phyloP scores from a whole-genome alignment of 768 basidiomycete species.

The Leccinum disarticulatum region DNA sequence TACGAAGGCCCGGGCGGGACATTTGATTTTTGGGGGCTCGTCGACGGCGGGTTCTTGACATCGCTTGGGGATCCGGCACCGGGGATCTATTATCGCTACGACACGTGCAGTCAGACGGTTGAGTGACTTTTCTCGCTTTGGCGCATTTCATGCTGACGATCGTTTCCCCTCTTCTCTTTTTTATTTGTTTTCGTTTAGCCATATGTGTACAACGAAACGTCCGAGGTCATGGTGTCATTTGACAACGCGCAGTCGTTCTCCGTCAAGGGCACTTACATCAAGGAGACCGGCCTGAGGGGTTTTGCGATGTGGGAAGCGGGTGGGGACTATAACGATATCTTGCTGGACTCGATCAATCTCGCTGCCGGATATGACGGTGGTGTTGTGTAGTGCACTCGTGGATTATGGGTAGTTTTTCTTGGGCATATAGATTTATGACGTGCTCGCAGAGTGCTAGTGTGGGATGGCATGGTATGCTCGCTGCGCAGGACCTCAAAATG shows the following conservation, averaged over 20 bases:
- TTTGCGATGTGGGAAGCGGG: conserved; percentile 74
- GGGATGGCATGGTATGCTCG: too few relatives aligned
- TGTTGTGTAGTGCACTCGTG: background rate
- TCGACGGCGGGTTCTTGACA: conserved; percentile 55
- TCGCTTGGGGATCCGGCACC: conserved; percentile 23
- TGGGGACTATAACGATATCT: conserved; percentile 57
- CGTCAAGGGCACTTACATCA: conserved; percentile 61
- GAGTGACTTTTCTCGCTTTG: conserved; percentile 19
- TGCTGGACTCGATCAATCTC: conserved; percentile 53
- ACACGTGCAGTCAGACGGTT: conserved; percentile 70
- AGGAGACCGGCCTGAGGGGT: conserved; percentile 49
- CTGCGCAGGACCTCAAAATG: too few relatives aligned
- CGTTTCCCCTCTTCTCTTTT: background rate
- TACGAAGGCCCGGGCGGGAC: conserved; percentile 47
- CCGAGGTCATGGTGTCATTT: conserved; percentile 58
- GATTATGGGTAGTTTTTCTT: background rate
- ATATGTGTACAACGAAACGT: conserved; percentile 56
- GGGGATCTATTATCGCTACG: conserved; percentile 53
- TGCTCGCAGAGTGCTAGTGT: too few relatives aligned
- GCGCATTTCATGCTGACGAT: background rate
- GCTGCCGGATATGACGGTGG: background rate
- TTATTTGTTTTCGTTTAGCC: conserved; percentile 40
- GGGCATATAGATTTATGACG: background rate
- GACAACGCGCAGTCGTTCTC: conserved; percentile 58
- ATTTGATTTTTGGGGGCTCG: conserved; percentile 62